Evolutionary conservation across 495 filamentous ascomycete genomes (phyloP), one percentile per base, ranked within the genome.

Genomic region (Aspergillus mulundensis): DNA sequence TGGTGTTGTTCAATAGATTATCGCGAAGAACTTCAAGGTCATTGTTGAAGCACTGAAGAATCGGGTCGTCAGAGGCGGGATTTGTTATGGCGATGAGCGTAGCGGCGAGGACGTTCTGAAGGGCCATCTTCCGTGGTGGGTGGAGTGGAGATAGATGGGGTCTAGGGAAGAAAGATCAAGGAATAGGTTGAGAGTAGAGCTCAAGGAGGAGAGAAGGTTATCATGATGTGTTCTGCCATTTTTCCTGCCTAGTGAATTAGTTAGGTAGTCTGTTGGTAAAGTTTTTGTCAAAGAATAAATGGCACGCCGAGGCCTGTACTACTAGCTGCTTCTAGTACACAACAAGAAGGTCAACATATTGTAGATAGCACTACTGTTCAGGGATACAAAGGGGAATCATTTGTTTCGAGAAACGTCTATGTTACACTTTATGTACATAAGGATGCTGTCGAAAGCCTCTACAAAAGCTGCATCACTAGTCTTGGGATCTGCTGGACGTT

Each of bases 401-500:
- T 28, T 28, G 25, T 28, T 36, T 10, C 12, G 5, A 36, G 5
- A 7, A 34, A 10, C 0, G 23, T 36, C 7, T 54, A 54, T 46
- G 39, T 46, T 48, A 55, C 43, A 48, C 14, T 25, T 5, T 40
- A 47, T 48, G 43, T 48, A 41, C 28, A 36, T 20, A 41, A n/a
- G 34, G 8, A 36, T 49, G 32, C 34, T 39, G 21, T 19, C 23
- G 23, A 24, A 19, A 24, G 21, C 49, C 7, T 12, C 16, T 61
- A 63, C 53, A 97, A 66, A 53, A 95, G 73, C 19, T 81, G 81
- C 62, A 95, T 83, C 21, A 88, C 87, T 74, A 90, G 81, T 56
- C 87, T 85, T 11, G 90, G 80, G 45, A 96, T 88, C 39, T 82
- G 79, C 54, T 87, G 81, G 11, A 95, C 84, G 7, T 93, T 93